These are phyloP conservation scores for Phytophthora hybrid DNA, from an alignment of 352 stramenopile genomes.

Conservation along the genomic window DNA sequence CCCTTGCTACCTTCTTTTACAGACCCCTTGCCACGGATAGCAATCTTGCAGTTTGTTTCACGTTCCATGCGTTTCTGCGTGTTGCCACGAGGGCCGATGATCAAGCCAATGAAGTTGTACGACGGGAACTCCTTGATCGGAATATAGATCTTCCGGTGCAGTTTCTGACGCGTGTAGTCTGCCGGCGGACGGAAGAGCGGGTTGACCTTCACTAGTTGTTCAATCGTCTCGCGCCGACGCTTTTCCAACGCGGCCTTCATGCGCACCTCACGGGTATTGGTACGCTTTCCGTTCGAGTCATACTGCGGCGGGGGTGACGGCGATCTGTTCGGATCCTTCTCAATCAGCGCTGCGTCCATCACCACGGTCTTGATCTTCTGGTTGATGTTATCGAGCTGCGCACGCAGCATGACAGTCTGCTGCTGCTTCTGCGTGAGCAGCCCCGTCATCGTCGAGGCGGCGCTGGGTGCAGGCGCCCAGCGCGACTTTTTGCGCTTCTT, in stretches of 20 bases:
- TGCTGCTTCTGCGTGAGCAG: slow-evolving; percentile 71
- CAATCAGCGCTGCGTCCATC: slow-evolving; percentile 77
- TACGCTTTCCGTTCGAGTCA: slow-evolving; percentile 95
- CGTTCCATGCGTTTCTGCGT: slow-evolving; percentile 99
- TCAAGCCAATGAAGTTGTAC: slow-evolving; percentile 99
- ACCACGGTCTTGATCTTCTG: slow-evolving; percentile 82
- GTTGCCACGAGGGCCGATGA: slow-evolving; percentile 98
- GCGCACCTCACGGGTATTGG: slow-evolving; percentile 96
- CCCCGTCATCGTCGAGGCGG: slow-evolving; percentile 52
- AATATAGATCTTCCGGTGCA: slow-evolving; percentile 97
- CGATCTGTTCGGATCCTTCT: slow-evolving; percentile 91
- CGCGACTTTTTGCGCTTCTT: slow-evolving; percentile 84
- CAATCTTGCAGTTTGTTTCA: slow-evolving; percentile 99
- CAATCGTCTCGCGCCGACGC: slow-evolving; percentile 93
- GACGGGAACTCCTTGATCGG: slow-evolving; percentile 97
- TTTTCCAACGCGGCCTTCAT: slow-evolving; percentile 94
- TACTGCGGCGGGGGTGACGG: slow-evolving; percentile 96
- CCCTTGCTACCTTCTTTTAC: slow-evolving; percentile 98
- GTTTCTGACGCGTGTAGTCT: slow-evolving; percentile 93
- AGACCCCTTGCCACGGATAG: slow-evolving; percentile 96
- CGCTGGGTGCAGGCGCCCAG: slow-evolving; percentile 64
- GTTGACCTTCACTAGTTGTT: slow-evolving; percentile 97
- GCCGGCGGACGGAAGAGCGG: slow-evolving; percentile 87
- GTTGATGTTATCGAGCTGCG: slow-evolving; percentile 80
- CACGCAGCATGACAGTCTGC: slow-evolving; percentile 73